Conservation (phyloP, 345 rosid species). For the Pistacia integerrima region DNA sequence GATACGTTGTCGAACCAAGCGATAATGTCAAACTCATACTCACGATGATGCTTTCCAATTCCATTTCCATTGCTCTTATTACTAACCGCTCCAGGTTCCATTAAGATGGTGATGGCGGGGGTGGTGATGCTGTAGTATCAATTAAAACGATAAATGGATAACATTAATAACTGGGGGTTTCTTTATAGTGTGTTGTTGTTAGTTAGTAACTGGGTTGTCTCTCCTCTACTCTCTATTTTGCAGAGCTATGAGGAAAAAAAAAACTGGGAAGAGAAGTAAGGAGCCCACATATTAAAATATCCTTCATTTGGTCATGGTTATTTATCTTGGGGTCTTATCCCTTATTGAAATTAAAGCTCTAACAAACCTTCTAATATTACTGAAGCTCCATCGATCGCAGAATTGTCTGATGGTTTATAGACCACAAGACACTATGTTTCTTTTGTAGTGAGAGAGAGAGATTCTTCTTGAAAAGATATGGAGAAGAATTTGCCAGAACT, state of each 20-base stretch:
- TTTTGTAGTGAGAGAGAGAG: conserved; percentile 2
- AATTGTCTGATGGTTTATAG: conserved; percentile 32
- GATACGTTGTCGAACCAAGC: conserved; percentile 67
- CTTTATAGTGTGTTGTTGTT: too few relatives aligned
- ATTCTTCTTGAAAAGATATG: conserved; percentile 25
- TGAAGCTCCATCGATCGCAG: conserved; percentile 5
- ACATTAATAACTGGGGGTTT: too few relatives aligned
- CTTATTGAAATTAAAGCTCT: neutral
- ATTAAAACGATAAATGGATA: neutral
- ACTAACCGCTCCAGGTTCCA: neutral
- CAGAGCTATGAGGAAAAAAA: too few relatives aligned
- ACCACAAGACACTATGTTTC: conserved; percentile 35
- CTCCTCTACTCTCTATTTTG: too few relatives aligned
- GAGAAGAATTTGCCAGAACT: conserved; percentile 21
- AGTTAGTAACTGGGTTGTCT: too few relatives aligned
- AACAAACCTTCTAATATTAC: neutral
- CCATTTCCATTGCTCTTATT: neutral
- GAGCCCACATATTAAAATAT: conserved; percentile 21
- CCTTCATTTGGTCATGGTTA: neutral
- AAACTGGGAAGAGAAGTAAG: neutral
- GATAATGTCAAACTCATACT: conserved; percentile 44
- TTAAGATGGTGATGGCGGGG: neutral
- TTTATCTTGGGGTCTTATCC: too few relatives aligned
- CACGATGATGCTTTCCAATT: conserved; percentile 19
- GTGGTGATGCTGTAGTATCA: neutral